phyloP scores from a whole-genome alignment of 169 alveolate species.

The Eimeria acervulina region DNA sequence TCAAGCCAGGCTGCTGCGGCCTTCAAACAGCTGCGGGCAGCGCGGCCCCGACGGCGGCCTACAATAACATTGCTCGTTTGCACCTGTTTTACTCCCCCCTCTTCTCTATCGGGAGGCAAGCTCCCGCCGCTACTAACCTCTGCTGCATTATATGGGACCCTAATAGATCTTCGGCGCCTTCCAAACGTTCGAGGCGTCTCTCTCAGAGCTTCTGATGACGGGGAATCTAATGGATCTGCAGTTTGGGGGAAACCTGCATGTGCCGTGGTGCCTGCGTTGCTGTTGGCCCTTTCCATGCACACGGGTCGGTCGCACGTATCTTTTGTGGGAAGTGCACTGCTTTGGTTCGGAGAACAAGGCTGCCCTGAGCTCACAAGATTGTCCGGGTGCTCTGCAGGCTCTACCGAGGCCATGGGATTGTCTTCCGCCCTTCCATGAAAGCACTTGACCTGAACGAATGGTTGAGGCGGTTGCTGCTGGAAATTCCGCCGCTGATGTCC shows the following conservation, averaged over 20 bases:
- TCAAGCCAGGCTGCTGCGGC: conserved; percentile 71
- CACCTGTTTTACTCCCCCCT: not conserved
- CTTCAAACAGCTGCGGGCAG: conserved; percentile 59
- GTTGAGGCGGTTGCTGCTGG: conserved; percentile 8
- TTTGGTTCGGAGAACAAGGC: not conserved
- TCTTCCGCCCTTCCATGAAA: not conserved
- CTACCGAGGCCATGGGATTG: not conserved
- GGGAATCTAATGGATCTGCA: not conserved
- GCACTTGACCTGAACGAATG: not conserved
- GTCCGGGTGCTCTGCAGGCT: not conserved
- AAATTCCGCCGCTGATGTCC: not conserved
- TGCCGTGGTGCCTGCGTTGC: not conserved
- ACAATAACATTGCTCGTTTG: not conserved
- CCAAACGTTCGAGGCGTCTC: not conserved
- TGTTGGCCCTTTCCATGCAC: not conserved
- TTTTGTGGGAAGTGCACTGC: not conserved
- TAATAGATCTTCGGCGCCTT: conserved; percentile 31
- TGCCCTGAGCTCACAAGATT: not conserved
- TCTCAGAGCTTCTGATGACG: not conserved
- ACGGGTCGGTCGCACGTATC: not conserved
- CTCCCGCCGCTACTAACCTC: conserved; percentile 17
- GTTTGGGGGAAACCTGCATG: not conserved
- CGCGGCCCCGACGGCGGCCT: conserved; percentile 67
- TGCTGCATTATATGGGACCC: not conserved
- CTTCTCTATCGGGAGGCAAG: not conserved